Percentiles rank a stretch among this genome's conserved stretches.
Conservation (phyloP, 768 basidiomycete genomes). For the Agrocybe pediades region DNA sequence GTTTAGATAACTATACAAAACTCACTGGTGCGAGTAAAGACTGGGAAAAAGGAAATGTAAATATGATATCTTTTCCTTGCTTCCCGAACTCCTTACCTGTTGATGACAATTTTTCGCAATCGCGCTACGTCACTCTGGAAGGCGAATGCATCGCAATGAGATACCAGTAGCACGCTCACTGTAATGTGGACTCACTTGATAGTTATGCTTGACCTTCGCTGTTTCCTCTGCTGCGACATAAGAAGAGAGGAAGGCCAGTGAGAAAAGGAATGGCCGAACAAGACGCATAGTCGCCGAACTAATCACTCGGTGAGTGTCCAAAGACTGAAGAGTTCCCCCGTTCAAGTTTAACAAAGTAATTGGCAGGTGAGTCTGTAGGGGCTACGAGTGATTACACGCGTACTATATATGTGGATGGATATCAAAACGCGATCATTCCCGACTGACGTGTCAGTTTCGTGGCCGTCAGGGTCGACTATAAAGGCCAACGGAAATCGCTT, state of each 20-base stretch:
- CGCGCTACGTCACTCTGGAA: constrained; percentile 89
- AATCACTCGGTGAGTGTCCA: neutral
- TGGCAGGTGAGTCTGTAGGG: neutral
- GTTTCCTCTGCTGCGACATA: constrained; percentile 52
- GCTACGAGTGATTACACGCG: neutral
- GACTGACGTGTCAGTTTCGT: constrained; percentile 57
- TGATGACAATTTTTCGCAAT: constrained; percentile 90
- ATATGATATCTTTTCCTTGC: neutral
- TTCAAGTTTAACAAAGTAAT: neutral
- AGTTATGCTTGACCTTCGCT: constrained; percentile 61
- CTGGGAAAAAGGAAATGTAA: constrained; percentile 33
- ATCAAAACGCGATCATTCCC: constrained; percentile 1
- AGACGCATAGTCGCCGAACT: constrained; percentile 53
- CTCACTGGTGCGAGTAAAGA: constrained; percentile 81
- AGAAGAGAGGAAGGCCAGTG: constrained; percentile 44
- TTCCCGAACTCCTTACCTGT: constrained; percentile 54
- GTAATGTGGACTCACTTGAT: constrained; percentile 53
- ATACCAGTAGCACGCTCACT: neutral
- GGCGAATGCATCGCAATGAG: constrained; percentile 2
- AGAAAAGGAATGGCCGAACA: constrained; percentile 49
- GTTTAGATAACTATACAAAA: constrained; percentile 4
- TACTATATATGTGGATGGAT: constrained; percentile 3
- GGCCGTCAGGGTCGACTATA: constrained; percentile 18
- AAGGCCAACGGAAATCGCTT: constrained; percentile 18
- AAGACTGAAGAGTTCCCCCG: neutral